phyloP scores from a whole-genome alignment of 1,284 basidiomycete species.

The Exsudoporus floridanus region DNA sequence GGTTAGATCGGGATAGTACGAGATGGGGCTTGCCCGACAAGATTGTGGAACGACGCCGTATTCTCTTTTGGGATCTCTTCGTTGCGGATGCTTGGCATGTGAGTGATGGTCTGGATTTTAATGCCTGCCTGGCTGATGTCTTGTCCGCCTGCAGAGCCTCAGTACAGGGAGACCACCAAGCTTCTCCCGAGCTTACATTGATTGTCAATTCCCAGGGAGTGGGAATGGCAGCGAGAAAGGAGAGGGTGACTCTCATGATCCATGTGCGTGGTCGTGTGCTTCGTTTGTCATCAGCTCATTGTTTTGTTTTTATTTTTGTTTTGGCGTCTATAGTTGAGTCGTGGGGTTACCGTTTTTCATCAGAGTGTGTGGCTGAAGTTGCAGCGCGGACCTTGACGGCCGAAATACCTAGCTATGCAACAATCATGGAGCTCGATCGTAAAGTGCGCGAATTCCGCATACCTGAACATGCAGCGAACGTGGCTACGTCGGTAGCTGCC shows the following conservation, averaged over 20 bases:
- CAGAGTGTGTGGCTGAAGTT: slow-evolving; percentile 65
- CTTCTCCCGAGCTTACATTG: slow-evolving; percentile 57
- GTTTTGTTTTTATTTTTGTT: background rate
- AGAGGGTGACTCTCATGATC: slow-evolving; percentile 19
- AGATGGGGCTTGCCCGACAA: slow-evolving; percentile 54
- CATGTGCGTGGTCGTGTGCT: slow-evolving; percentile 25
- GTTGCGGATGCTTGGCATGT: slow-evolving; percentile 53
- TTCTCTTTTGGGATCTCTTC: slow-evolving; percentile 60
- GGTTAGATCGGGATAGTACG: slow-evolving; percentile 55
- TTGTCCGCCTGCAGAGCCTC: slow-evolving; percentile 42
- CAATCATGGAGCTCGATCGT: slow-evolving; percentile 70
- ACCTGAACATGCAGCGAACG: slow-evolving; percentile 44
- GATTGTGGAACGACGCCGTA: slow-evolving; percentile 52
- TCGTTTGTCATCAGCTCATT: background rate
- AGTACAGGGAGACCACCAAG: slow-evolving; percentile 64
- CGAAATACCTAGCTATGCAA: slow-evolving; percentile 60
- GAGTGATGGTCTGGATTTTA: slow-evolving; percentile 12
- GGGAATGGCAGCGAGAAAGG: slow-evolving; percentile 29
- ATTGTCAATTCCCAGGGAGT: slow-evolving; percentile 53
- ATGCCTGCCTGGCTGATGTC: slow-evolving; percentile 9
- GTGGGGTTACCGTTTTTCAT: slow-evolving; percentile 64
- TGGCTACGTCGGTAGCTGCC: slow-evolving; percentile 21
- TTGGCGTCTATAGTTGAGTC: slow-evolving; percentile 45
- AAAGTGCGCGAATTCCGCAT: slow-evolving; percentile 67
- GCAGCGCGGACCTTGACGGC: slow-evolving; percentile 61